phyloP scores from a whole-genome alignment of 2,329 filamentous ascomycete species.

The Paracoccidioides brasiliensis region DNA sequence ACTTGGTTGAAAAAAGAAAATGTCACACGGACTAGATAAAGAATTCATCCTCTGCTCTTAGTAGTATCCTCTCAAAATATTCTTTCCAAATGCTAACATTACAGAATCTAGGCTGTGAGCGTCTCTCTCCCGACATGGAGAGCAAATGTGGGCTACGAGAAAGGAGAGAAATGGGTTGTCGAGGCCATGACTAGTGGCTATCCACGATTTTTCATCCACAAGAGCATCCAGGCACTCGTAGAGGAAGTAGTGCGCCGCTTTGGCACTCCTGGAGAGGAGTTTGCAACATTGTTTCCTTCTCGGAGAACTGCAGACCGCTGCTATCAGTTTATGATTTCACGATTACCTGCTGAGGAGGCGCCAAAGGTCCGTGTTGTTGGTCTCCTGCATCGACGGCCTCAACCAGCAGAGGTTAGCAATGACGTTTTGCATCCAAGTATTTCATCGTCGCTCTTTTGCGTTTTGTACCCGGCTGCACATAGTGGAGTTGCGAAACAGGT shows the following conservation, averaged over 20 bases:
- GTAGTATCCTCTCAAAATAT: neutral
- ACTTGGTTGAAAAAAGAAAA: neutral
- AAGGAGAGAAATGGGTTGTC: constrained; percentile 78
- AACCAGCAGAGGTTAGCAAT: constrained; percentile 6
- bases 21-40: neutral
- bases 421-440: constrained; percentile 34
- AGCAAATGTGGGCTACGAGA: constrained; percentile 84
- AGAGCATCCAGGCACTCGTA: constrained; percentile 62
- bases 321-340: constrained; percentile 52
- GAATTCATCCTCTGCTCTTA: neutral
- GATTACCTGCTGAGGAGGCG: constrained; percentile 19
- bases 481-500: constrained; percentile 76
- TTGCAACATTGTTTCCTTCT: constrained; percentile 73
- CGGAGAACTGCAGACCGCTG: constrained; percentile 57
- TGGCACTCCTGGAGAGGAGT: constrained; percentile 40
- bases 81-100: constrained; percentile 2
- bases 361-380: constrained; percentile 43
- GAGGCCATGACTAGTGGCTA: constrained; percentile 81
- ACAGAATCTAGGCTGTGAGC: constrained; percentile 63
- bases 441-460: constrained; percentile 50
- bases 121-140: constrained; percentile 91
- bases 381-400: constrained; percentile 27
- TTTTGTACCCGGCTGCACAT: constrained; percentile 55
- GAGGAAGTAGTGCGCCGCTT: constrained; percentile 51
- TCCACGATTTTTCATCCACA: constrained; percentile 88